Conservation (phyloP, 352 stramenopile genomes). For the Stephanocyclus meneghinianus region DNA sequence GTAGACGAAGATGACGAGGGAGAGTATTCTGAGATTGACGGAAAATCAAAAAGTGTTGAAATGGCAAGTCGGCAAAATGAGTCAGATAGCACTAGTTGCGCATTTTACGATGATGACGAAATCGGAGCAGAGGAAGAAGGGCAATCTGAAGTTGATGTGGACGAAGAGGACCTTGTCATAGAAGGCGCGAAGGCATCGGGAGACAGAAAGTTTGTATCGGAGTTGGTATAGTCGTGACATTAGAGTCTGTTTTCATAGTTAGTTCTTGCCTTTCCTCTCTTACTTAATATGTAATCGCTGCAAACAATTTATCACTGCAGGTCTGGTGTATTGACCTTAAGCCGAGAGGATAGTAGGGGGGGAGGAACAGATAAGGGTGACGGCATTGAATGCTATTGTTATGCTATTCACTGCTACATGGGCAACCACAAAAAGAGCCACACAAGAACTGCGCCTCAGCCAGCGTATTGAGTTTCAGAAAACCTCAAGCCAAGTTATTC, state of each 20-base stretch:
- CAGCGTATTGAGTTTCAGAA: not conserved
- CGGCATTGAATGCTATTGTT: too few species aligned
- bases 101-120: slow-evolving; percentile 76
- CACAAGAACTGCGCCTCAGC: not conserved
- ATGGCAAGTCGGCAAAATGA: slow-evolving; percentile 73
- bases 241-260: not conserved
- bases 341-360: too few species aligned
- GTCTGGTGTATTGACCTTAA: too few species aligned
- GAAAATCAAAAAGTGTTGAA: slow-evolving; percentile 57
- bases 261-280: not conserved
- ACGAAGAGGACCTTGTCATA: slow-evolving; percentile 46
- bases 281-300: not conserved
- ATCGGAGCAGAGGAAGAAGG: slow-evolving; percentile 50
- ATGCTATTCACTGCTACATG: too few species aligned
- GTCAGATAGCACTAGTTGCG: slow-evolving; percentile 75
- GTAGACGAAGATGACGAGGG: slow-evolving; percentile 45
- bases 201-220: slow-evolving; percentile 10
- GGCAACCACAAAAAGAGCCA: too few species aligned
- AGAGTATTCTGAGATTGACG: slow-evolving; percentile 55
- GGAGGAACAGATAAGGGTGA: too few species aligned
- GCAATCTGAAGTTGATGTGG: slow-evolving; percentile 40
- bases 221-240: slow-evolving; percentile 12
- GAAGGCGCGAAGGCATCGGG: slow-evolving; percentile 16
- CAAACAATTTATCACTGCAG: too few species aligned
- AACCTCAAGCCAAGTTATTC: slow-evolving; percentile 29